Evolutionary conservation across 192 early-diverging fungal genomes (phyloP), one percentile per base, ranked within the genome.

Genomic region (Ramicandelaber brevisporus): DNA sequence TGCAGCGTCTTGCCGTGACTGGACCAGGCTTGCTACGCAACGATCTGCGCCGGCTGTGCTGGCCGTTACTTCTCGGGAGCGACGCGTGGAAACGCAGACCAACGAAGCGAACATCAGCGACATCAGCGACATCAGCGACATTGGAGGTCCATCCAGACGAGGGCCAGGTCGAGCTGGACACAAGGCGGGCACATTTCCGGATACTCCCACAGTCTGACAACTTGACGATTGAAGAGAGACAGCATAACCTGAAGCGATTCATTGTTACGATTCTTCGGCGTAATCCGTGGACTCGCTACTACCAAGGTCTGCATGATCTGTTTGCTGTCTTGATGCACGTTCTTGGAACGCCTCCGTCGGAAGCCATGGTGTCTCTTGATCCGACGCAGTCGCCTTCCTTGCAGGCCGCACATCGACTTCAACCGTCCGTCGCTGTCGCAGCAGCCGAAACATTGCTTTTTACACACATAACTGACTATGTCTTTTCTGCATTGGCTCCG

Each of bases 281-380:
- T 20, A 54, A 70, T 38, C 63, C 61, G 17, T 60, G 55, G 43
- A 47, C 74, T 15, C 50, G 64, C 30, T 78, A 74, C 48, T 78
- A 73, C 38, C 74, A 74, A 36, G 53, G 59, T 6, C 63, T 55
- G 26, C 57, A 63, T 28, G 58, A 65, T 16, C 33, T 53, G n/a
- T 33, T 31, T 6, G 14, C 37, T 8, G 22, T 46, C 14, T 29
- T 43, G 4, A 27, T 44, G 12, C 28, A 42, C 11, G 34, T 37
- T 21, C 27, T 47, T 14, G 29, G 29, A 18, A 15, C 34, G 14
- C 5, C 20, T 10, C 22, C 21, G 17, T 14, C 4, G 28, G 16
- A 6, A 55, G 44, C 17, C 53, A 55, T 30, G 53, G 45, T 21
- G 51, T 48, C n/a, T 53, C 45, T 26, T n/a, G n/a, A n/a, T n/a